Evolutionary conservation across 108 stramenopile genomes (phyloP), one percentile per base, ranked within the genome.

Genomic region (Pseudonitzschia pungens): DNA sequence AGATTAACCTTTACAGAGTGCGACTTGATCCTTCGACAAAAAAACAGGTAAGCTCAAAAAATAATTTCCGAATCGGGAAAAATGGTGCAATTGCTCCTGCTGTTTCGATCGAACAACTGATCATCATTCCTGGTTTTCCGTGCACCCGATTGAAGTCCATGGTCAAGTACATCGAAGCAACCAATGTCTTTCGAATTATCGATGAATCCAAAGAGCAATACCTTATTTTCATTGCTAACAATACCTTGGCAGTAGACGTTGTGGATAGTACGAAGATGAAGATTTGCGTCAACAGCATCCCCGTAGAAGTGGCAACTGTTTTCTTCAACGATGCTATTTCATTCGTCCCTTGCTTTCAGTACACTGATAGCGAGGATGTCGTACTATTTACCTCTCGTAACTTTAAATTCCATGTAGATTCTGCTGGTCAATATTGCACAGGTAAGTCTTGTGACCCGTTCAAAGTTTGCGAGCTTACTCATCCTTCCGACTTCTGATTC

Each of bases 301-400:
- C 41, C 20, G 67, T 77, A 28, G 70, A 71, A 66, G 64, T 77
- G n/a, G 69, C 76, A 28, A 77, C 76, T 4, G 44, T 77, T 28
- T 77, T 71, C 53, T 77, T 77, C 70, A 77, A 71, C 43, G 70
- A 77, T 56, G 76, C 76, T 20, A 65, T 77, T 63, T 77, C 76
- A 15, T 77, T 77, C 54, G 52, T 77, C 48, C 76, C 76, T 18
- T 77, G 76, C 59, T 77, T 77, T 24, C 70, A 77, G 65, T 77
- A 77, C 48, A 62, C 33, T 0, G 76, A 77, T 28, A 77, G 76
- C 43, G 76, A 77, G 41, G 76, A 77, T 66, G 76, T 77, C 27
- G 64, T 77, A 0, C 4, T 77, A 33, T 77, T 77, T 26, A 66
- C 70, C 10, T 77, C 76, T 26, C 76, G 26, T 21, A 70, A 77